Percentiles rank a stretch among this genome's conserved stretches.
Conservation (phyloP, 768 basidiomycete species). For the Boletus speciosus region DNA sequence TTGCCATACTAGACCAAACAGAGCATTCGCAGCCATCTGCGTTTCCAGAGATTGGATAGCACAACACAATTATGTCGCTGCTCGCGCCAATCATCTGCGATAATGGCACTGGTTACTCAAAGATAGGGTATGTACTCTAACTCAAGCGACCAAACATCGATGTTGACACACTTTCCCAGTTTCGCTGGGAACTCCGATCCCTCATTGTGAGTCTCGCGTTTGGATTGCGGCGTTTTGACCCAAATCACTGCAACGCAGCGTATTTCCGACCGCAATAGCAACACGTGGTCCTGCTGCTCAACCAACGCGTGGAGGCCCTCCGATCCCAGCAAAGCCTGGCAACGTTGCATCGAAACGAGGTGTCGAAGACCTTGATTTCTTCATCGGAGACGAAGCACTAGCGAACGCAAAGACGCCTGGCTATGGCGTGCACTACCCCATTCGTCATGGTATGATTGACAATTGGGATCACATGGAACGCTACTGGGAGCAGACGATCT, state of each 20-base stretch:
- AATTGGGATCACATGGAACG: conserved; percentile 99
- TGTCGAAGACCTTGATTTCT: conserved; percentile 98
- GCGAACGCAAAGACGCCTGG: conserved; percentile 93
- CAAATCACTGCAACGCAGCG: conserved; percentile 42
- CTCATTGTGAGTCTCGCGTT: conserved; percentile 69
- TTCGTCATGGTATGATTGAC: conserved; percentile 95
- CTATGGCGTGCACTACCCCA: conserved; percentile 94
- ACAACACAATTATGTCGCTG: conserved; percentile 57
- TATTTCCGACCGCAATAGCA: conserved; percentile 98
- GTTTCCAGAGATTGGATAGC: conserved; percentile 8
- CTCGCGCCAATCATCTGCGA: conserved; percentile 96
- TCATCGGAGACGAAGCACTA: conserved; percentile 97
- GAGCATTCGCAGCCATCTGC: conserved; percentile 13
- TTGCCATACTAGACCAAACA: conserved; percentile 25
- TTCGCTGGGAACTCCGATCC: conserved; percentile 99
- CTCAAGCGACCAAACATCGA: background rate
- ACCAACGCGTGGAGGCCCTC: conserved; percentile 61
- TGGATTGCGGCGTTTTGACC: conserved; percentile 2
- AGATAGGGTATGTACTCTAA: conserved; percentile 72
- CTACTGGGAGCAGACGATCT: conserved; percentile 99
- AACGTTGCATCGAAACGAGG: conserved; percentile 95
- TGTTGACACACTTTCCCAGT: conserved; percentile 39
- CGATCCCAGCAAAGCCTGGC: conserved; percentile 81
- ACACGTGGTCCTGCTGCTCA: conserved; percentile 69
- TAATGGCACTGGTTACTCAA: conserved; percentile 96